Evolutionary conservation across 176 grass and related monocot species (phyloP).

Genomic region (Guadua angustifolia): DNA sequence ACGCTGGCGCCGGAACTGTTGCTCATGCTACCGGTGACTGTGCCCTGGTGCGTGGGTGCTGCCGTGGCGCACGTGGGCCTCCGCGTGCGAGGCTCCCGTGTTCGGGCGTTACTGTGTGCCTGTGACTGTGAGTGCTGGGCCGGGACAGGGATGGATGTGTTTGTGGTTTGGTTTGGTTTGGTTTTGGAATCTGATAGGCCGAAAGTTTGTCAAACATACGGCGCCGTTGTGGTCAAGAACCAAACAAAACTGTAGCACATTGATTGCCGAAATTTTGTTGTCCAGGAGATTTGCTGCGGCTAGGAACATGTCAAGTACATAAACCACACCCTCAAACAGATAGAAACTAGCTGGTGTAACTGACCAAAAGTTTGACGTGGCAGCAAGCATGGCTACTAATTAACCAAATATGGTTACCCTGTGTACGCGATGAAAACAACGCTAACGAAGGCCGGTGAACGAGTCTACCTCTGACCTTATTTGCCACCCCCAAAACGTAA

Average conservation of each 20-base stretch:
- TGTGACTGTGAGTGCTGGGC: conserved; percentile 42
- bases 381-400: no score
- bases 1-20: conserved; percentile 26
- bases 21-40: conserved; percentile 44
- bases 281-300: no score
- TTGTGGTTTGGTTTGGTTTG: not conserved
- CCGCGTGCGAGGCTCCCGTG: not conserved
- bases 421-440: no score
- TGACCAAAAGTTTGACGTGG: no score
- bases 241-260: not conserved
- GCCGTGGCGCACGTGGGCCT: conserved; percentile 38
- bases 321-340: no score
- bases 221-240: not conserved
- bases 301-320: no score
- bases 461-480: no score
- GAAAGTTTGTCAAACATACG: not conserved
- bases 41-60: not conserved
- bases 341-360: no score
- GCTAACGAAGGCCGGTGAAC: no score
- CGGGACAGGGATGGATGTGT: not conserved
- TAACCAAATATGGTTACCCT: no score
- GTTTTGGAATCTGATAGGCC: not conserved
- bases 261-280: no score
- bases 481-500: no score
- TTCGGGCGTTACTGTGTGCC: not conserved